Percentiles rank a stretch among this genome's conserved stretches.
These are phyloP conservation scores for Ganoderma sinense DNA, from an alignment of 1,284 basidiomycete species.

Conservation along the genomic window DNA sequence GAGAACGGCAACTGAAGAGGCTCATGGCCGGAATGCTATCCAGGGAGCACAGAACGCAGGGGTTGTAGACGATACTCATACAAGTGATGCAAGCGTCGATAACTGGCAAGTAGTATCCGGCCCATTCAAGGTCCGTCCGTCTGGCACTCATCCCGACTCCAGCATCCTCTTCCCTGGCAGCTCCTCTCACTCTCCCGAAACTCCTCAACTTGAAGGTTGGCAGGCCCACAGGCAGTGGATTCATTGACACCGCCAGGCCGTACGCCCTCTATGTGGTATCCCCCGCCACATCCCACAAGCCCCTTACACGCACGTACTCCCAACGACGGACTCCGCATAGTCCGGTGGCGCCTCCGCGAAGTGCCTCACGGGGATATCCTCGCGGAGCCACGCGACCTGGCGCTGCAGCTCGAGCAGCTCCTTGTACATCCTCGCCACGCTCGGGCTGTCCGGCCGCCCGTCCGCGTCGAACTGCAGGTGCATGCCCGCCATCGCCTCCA, in stretches of 20 bases:
- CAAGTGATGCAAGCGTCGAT: neutral
- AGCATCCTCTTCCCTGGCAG: neutral
- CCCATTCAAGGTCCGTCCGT: neutral
- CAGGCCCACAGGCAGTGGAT: too few relatives aligned
- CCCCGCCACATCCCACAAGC: neutral
- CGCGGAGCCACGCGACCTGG: constrained; percentile 7
- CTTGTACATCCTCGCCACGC: constrained; percentile 4
- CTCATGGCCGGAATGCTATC: too few relatives aligned
- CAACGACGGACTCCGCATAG: neutral
- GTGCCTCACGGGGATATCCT: neutral
- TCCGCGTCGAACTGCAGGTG: neutral
- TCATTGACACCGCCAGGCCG: neutral
- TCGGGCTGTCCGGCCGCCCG: constrained; percentile 11
- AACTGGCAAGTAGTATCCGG: neutral
- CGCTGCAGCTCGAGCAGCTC: constrained; percentile 3
- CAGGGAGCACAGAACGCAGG: neutral
- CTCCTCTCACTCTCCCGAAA: too few relatives aligned
- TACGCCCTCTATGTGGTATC: neutral
- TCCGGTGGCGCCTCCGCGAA: constrained; percentile 5
- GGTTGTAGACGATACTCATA: neutral
- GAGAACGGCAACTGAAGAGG: too few relatives aligned
- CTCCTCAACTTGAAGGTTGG: too few relatives aligned
- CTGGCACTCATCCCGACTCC: neutral
- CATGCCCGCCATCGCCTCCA: neutral
- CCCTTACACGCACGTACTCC: neutral